These are phyloP conservation scores for Cyclanthera cordifolia DNA, from an alignment of 306 rosid genomes.

Conservation along the genomic window DNA sequence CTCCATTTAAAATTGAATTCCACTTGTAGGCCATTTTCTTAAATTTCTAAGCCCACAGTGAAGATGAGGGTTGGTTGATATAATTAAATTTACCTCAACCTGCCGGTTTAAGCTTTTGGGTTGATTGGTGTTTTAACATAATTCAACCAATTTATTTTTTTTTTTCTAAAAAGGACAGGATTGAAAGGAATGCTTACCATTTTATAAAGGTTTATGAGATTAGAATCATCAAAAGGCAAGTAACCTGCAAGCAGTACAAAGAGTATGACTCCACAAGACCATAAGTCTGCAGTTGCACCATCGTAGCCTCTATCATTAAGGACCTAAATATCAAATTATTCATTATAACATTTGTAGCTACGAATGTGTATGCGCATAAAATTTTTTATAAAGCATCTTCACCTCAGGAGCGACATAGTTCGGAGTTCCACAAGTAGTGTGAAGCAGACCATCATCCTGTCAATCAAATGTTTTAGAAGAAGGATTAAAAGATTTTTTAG, in stretches of 20 bases:
- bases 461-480: conserved; percentile 19
- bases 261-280: conserved; percentile 99
- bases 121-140: too few species aligned
- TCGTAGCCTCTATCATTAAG: conserved; percentile 91
- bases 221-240: conserved; percentile 92
- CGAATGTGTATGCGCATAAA: not conserved
- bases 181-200: conserved; percentile 39
- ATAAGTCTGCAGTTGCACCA: conserved; percentile 89
- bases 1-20: too few species aligned
- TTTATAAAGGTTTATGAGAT: conserved; percentile 75
- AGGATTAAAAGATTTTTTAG: conserved; percentile 3
- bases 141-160: too few species aligned
- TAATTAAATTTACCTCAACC: too few species aligned
- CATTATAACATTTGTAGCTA: conserved; percentile 9
- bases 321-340: conserved; percentile 40
- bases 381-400: not conserved
- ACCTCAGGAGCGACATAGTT: conserved; percentile 99
- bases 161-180: not conserved
- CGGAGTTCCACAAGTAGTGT: conserved; percentile 98
- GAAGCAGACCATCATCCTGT: conserved; percentile 95
- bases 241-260: conserved; percentile 97
- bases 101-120: too few species aligned
- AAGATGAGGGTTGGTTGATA: too few species aligned
- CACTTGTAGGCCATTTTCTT: too few species aligned
- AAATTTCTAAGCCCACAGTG: too few species aligned